Conservation (phyloP, 1,284 basidiomycete genomes). For the Tilletia caries region DNA sequence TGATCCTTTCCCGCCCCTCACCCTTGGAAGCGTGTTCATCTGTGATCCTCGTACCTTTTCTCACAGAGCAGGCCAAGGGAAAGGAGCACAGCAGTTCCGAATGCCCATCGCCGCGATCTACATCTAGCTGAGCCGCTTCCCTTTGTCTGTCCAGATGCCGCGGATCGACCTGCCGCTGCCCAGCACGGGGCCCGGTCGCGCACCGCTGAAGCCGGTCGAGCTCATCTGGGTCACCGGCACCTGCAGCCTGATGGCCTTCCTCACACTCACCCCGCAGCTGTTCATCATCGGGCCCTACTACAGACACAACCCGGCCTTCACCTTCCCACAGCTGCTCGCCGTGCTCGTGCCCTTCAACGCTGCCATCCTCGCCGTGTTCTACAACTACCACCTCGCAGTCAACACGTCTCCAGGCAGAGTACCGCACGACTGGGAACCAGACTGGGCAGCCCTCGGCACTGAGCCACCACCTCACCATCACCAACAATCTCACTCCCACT, state of each 20-base stretch:
- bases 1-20: no score
- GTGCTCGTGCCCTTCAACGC: constrained; percentile 86
- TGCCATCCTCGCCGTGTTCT: constrained; percentile 36
- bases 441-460: constrained; percentile 27
- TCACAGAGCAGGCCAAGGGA: no score
- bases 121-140: no score
- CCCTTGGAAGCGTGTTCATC: no score
- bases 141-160: no score
- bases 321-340: constrained; percentile 63
- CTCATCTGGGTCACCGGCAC: constrained; percentile 29
- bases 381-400: constrained; percentile 45
- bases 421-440: constrained; percentile 37
- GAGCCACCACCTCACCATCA: not conserved
- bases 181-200: not conserved
- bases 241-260: constrained; percentile 33
- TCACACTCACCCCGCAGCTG: constrained; percentile 40
- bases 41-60: no score
- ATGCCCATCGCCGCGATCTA: no score
- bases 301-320: constrained; percentile 29
- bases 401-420: constrained; percentile 41
- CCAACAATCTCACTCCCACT: not conserved
- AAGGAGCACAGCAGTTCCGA: no score
- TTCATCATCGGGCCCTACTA: constrained; percentile 46
- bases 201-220: not conserved
- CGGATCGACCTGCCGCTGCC: not conserved